phyloP scores from a whole-genome alignment of 768 basidiomycete genomes.

The Clitopilus hobsonii region DNA sequence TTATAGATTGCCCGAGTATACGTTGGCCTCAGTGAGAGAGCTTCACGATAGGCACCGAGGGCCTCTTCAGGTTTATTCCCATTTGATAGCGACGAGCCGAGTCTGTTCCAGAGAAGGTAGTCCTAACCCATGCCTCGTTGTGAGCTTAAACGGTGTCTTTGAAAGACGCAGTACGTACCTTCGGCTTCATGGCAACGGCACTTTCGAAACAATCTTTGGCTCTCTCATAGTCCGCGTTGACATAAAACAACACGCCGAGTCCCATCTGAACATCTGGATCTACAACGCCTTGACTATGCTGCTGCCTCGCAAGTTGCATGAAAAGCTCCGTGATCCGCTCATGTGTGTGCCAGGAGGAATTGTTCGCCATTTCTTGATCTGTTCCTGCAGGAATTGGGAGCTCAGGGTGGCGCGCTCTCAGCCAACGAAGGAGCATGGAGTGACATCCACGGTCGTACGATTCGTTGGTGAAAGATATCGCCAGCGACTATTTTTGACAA shows the following conservation, averaged over 20 bases:
- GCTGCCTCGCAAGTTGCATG: constrained; percentile 75
- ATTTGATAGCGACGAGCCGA: constrained; percentile 93
- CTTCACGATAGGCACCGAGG: constrained; percentile 83
- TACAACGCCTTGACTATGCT: constrained; percentile 64
- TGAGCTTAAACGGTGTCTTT: not conserved
- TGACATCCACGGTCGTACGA: constrained; percentile 84
- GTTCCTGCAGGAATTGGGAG: constrained; percentile 53
- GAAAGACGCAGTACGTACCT: constrained; percentile 21
- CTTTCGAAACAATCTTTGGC: constrained; percentile 95
- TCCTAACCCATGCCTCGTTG: constrained; percentile 45
- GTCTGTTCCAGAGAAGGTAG: constrained; percentile 92
- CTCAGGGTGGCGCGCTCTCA: constrained; percentile 60
- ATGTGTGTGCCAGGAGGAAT: constrained; percentile 81
- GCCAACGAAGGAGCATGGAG: constrained; percentile 81
- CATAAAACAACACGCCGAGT: constrained; percentile 90
- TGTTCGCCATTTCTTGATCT: constrained; percentile 44
- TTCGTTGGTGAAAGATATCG: constrained; percentile 96
- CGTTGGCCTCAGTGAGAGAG: constrained; percentile 84
- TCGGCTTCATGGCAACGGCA: constrained; percentile 75
- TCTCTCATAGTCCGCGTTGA: constrained; percentile 76
- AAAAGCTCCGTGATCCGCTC: constrained; percentile 78
- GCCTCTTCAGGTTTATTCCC: constrained; percentile 94
- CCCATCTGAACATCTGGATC: constrained; percentile 94
- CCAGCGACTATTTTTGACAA: constrained; percentile 62
- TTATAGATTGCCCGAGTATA: constrained; percentile 98